phyloP scores from a whole-genome alignment of 441 rosid genomes.

The Populus hybrid region DNA sequence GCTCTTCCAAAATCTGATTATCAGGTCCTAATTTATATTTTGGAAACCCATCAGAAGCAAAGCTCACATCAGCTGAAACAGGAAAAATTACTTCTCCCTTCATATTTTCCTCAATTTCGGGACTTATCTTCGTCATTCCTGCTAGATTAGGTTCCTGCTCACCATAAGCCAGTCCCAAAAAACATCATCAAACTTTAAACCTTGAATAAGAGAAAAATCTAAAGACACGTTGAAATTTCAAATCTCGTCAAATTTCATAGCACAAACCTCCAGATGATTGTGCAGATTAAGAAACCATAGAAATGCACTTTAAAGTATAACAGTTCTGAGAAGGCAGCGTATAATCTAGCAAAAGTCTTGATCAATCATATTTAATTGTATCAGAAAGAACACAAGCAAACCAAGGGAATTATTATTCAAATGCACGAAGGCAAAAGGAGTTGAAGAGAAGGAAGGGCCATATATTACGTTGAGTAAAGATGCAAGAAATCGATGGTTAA shows the following conservation, averaged over 20 bases:
- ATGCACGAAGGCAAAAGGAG: not conserved
- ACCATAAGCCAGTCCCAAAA: constrained; percentile 9
- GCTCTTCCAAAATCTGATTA: constrained; percentile 79
- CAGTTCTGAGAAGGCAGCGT: too few species aligned
- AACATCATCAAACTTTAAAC: constrained; percentile 7
- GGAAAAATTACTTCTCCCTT: constrained; percentile 42
- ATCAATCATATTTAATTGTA: not conserved
- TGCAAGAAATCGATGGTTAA: not conserved
- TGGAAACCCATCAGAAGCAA: constrained; percentile 74
- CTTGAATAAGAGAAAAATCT: not conserved
- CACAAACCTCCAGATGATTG: not conserved
- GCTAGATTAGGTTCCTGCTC: constrained; percentile 33
- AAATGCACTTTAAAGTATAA: not conserved
- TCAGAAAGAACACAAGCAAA: not conserved
- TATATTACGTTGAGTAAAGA: not conserved
- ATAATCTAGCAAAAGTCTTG: not conserved
- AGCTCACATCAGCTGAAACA: constrained; percentile 95
- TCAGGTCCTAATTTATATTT: constrained; percentile 84
- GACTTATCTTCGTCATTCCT: constrained; percentile 70
- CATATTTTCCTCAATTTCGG: constrained; percentile 48
- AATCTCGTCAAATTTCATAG: not conserved
- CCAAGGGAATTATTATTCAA: not conserved
- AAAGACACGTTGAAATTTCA: not conserved
- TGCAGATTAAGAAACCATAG: not conserved
- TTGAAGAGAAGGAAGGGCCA: not conserved